A percentile compares a stretch with the other conserved stretches of the same genome.
These are phyloP conservation scores for Moelleriella libera DNA, from an alignment of 2,329 filamentous ascomycete species.

Conservation along the genomic window DNA sequence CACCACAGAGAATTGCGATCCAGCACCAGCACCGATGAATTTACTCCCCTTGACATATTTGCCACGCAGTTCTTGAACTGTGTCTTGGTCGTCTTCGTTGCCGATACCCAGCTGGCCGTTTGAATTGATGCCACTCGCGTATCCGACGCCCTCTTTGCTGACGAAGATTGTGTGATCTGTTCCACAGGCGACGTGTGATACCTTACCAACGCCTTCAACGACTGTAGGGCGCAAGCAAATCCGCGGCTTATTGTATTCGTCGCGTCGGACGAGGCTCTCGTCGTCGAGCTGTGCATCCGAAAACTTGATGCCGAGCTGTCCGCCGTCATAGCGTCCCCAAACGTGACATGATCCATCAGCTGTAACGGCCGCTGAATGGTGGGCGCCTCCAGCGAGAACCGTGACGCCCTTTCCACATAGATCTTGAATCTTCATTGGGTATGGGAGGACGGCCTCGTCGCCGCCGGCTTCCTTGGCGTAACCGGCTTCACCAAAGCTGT, in stretches of 20 bases:
- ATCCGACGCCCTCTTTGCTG: slow-evolving; percentile 48
- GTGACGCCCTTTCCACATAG: slow-evolving; percentile 45
- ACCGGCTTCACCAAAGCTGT: slow-evolving; percentile 65
- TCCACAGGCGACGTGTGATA: slow-evolving; percentile 34
- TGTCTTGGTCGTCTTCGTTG: slow-evolving; percentile 54
- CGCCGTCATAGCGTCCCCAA: slow-evolving; percentile 41
- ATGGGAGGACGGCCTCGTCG: slow-evolving; percentile 40
- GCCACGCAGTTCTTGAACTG: slow-evolving; percentile 62
- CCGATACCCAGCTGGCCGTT: slow-evolving; percentile 60
- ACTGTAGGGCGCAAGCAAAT: slow-evolving; percentile 46
- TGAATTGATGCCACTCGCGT: slow-evolving; percentile 57
- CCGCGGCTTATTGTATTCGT: slow-evolving; percentile 40
- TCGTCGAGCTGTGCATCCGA: slow-evolving; percentile 30
- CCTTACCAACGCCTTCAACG: slow-evolving; percentile 34
- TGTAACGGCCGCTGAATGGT: slow-evolving; percentile 52
- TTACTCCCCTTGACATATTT: slow-evolving; percentile 58
- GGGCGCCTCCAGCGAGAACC: slow-evolving; percentile 49
- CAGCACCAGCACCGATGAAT: slow-evolving; percentile 57
- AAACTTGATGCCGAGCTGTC: slow-evolving; percentile 33
- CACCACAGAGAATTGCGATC: slow-evolving; percentile 58
- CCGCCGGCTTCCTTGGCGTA: slow-evolving; percentile 19
- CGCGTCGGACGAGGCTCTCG: slow-evolving; percentile 34
- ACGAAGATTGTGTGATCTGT: slow-evolving; percentile 56
- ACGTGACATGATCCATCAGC: slow-evolving; percentile 32
- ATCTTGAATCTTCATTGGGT: slow-evolving; percentile 53